Conservation (phyloP, 805 yeast species). For the Lipomyces sp. region DNA sequence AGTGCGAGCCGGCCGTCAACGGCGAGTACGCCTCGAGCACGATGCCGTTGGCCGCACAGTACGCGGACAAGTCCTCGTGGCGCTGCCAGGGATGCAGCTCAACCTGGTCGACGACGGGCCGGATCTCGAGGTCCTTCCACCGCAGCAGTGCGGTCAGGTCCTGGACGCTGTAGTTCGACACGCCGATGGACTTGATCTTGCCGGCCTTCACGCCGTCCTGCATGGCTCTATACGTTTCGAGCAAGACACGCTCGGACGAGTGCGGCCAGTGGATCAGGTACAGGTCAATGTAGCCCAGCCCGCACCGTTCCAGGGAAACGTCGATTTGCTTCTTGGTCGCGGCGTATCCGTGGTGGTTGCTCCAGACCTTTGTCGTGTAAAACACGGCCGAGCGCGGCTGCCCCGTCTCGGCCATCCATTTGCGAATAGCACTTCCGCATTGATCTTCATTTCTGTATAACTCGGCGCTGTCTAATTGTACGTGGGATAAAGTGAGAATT, state of each 20-base stretch:
- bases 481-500: neutral
- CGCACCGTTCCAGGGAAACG: constrained; percentile 52
- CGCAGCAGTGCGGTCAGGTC: constrained; percentile 54
- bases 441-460: constrained; percentile 63
- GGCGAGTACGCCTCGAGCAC: constrained; percentile 62
- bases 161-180: constrained; percentile 57
- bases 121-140: constrained; percentile 46
- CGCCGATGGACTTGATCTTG: constrained; percentile 54
- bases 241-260: constrained; percentile 35
- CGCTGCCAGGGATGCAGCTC: constrained; percentile 53
- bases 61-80: constrained; percentile 45
- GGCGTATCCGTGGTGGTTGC: constrained; percentile 52
- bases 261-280: constrained; percentile 58
- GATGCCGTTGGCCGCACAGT: constrained; percentile 47
- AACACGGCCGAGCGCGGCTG: constrained; percentile 57
- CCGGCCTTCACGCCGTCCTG: constrained; percentile 55
- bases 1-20: constrained; percentile 51
- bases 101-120: constrained; percentile 72
- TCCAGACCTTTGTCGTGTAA: constrained; percentile 75
- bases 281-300: constrained; percentile 67
- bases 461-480: constrained; percentile 52
- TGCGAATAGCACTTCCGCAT: constrained; percentile 55
- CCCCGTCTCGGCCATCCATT: constrained; percentile 49
- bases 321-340: constrained; percentile 58
- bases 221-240: constrained; percentile 54